These are phyloP conservation scores for Botrytis deweyae DNA, from an alignment of 2,329 filamentous ascomycete species.

Conservation along the genomic window DNA sequence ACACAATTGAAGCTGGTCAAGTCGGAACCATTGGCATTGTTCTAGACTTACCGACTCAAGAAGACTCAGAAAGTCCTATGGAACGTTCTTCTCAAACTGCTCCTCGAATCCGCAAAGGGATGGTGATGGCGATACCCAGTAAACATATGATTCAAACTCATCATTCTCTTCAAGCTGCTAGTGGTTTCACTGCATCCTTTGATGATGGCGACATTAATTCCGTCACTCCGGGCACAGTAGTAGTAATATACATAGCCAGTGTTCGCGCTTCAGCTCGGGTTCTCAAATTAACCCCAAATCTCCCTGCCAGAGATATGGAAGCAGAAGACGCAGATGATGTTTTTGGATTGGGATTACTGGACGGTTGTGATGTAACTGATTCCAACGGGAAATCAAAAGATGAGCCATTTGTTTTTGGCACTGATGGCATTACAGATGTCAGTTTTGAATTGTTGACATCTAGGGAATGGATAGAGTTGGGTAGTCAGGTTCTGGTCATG, in stretches of 20 bases:
- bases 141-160: constrained; percentile 56
- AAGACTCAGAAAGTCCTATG: constrained; percentile 38
- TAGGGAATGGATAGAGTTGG: constrained; percentile 72
- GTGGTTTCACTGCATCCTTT: constrained; percentile 71
- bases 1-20: constrained; percentile 72
- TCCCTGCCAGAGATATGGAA: constrained; percentile 31
- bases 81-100: constrained; percentile 38
- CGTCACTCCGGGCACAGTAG: constrained; percentile 64
- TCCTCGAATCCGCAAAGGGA: constrained; percentile 68
- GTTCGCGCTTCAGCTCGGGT: constrained; percentile 80
- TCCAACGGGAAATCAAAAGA: constrained; percentile 37
- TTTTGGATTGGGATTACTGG: constrained; percentile 54
- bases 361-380: constrained; percentile 47
- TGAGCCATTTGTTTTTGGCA: constrained; percentile 42
- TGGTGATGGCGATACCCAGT: constrained; percentile 70
- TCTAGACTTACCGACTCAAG: constrained; percentile 46
- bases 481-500: constrained; percentile 67
- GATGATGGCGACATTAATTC: constrained; percentile 59
- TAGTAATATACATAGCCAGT: constrained; percentile 85
- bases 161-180: constrained; percentile 61
- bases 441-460: constrained; percentile 67
- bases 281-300: constrained; percentile 47
- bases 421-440: constrained; percentile 48
- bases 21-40: constrained; percentile 85
- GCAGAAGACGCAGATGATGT: constrained; percentile 47